phyloP scores from a whole-genome alignment of 2,329 filamentous ascomycete genomes.

The Ascochyta clinopodiicola region DNA sequence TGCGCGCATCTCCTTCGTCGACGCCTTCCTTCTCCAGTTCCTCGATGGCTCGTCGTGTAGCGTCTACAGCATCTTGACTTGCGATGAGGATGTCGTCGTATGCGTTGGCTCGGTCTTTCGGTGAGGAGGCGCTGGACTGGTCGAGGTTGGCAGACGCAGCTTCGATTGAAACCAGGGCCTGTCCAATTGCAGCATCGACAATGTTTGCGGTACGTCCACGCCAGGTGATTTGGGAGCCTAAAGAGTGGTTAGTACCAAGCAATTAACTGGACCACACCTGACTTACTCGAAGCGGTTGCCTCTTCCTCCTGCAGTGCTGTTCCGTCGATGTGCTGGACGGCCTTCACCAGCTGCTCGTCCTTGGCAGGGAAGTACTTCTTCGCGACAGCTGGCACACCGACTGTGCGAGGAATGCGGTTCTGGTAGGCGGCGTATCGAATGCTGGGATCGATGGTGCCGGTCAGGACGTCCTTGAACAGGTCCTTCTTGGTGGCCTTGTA shows the following conservation, averaged over 20 bases:
- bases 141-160: conserved; percentile 61
- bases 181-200: conserved; percentile 89
- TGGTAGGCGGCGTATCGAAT: conserved; percentile 96
- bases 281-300: conserved; percentile 58
- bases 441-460: conserved; percentile 87
- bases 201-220: conserved; percentile 83
- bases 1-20: conserved; percentile 79
- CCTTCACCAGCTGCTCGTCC: conserved; percentile 66
- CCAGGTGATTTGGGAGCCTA: conserved; percentile 75
- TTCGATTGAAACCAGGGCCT: conserved; percentile 75
- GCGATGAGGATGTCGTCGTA: conserved; percentile 91
- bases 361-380: conserved; percentile 77
- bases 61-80: conserved; percentile 92
- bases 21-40: conserved; percentile 85
- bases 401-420: conserved; percentile 82
- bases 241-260: conserved; percentile 23
- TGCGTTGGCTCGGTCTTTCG: conserved; percentile 77
- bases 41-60: conserved; percentile 90
- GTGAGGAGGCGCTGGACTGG: conserved; percentile 49
- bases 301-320: conserved; percentile 57
- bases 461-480: conserved; percentile 82
- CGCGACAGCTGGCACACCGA: conserved; percentile 79
- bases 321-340: conserved; percentile 73
- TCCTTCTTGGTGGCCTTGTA: conserved; percentile 72
- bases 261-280: neutral